Percentiles rank a stretch among this genome's conserved stretches.
Evolutionary conservation across 371 early-diverging fungal genomes (phyloP).

Genomic region (Rhizopus delemar): DNA sequence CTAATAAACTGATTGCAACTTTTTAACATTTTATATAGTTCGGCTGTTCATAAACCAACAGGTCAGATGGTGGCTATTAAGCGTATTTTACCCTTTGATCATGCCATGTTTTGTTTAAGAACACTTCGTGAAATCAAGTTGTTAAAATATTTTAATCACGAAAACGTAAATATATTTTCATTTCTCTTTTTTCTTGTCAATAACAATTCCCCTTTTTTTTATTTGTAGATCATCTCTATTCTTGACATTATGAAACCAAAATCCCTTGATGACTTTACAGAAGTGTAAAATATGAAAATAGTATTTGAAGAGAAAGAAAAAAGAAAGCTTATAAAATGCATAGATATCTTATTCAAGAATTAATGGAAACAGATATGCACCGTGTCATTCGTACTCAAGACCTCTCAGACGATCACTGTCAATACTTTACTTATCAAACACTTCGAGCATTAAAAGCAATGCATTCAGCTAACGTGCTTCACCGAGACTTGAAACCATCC

Average conservation of each 20-base stretch:
- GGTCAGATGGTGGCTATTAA: constrained; percentile 93
- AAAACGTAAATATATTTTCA: constrained; percentile 60
- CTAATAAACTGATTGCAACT: not conserved
- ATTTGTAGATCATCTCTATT: constrained; percentile 80
- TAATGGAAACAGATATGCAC: constrained; percentile 99
- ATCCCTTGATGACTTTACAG: constrained; percentile 75
- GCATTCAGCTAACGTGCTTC: constrained; percentile 97
- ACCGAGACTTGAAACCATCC: constrained; percentile 97
- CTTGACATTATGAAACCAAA: constrained; percentile 86
- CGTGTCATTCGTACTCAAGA: constrained; percentile 98
- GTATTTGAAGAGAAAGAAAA: not conserved
- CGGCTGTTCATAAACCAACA: constrained; percentile 80
- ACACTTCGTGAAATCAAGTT: constrained; percentile 89
- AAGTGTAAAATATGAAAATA: constrained; percentile 64
- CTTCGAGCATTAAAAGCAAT: constrained; percentile 96
- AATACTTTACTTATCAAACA: constrained; percentile 98
- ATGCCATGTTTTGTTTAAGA: constrained; percentile 85
- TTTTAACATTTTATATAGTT: constrained; percentile 43
- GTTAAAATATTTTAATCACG: constrained; percentile 85
- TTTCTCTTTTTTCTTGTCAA: not conserved
- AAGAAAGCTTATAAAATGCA: constrained; percentile 1
- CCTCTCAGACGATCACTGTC: constrained; percentile 95
- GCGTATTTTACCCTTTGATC: constrained; percentile 86
- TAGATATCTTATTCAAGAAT: constrained; percentile 72
- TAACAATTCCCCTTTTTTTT: not conserved